phyloP scores from a whole-genome alignment of 2,329 filamentous ascomycete species.

The Periconia sp. region DNA sequence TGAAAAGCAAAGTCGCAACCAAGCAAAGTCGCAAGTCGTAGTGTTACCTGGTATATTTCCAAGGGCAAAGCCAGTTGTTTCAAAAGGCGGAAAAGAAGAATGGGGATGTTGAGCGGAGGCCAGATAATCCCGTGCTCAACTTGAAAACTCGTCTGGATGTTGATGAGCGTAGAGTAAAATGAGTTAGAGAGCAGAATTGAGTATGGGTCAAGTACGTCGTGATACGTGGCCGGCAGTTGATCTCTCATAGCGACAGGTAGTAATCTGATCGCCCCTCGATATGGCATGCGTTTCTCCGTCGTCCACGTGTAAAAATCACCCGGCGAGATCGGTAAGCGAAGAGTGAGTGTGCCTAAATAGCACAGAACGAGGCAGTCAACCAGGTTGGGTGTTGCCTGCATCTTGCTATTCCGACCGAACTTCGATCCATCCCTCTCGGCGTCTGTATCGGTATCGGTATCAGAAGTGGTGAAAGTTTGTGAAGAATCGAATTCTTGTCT shows the following conservation, averaged over 20 bases:
- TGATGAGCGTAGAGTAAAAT: slow-evolving; percentile 66
- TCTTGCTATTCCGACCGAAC: slow-evolving; percentile 45
- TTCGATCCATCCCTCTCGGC: slow-evolving; percentile 36
- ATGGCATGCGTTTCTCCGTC: slow-evolving; percentile 68
- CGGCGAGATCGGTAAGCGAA: slow-evolving; percentile 75
- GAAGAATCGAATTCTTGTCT: slow-evolving; percentile 41
- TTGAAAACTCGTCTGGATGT: slow-evolving; percentile 65
- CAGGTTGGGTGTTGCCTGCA: slow-evolving; percentile 62
- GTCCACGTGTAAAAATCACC: slow-evolving; percentile 72
- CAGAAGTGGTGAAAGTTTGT: slow-evolving; percentile 61
- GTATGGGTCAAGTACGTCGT: slow-evolving; percentile 59
- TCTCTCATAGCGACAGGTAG: slow-evolving; percentile 67
- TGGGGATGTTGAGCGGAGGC: slow-evolving; percentile 70
- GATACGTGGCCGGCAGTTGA: slow-evolving; percentile 64
- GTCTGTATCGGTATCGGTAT: slow-evolving; percentile 49
- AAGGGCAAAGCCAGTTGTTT: slow-evolving; percentile 74
- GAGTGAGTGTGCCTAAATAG: slow-evolving; percentile 75
- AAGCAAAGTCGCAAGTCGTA: slow-evolving; percentile 57
- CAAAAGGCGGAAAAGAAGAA: slow-evolving; percentile 70
- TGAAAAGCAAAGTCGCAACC: slow-evolving; percentile 62
- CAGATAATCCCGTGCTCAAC: slow-evolving; percentile 70
- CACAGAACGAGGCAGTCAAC: slow-evolving; percentile 76
- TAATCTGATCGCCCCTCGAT: slow-evolving; percentile 61
- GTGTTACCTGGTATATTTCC: slow-evolving; percentile 64
- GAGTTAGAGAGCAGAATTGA: slow-evolving; percentile 53